These are phyloP conservation scores for Crataegus laevigata DNA, from an alignment of 306 rosid species.

Conservation along the genomic window DNA sequence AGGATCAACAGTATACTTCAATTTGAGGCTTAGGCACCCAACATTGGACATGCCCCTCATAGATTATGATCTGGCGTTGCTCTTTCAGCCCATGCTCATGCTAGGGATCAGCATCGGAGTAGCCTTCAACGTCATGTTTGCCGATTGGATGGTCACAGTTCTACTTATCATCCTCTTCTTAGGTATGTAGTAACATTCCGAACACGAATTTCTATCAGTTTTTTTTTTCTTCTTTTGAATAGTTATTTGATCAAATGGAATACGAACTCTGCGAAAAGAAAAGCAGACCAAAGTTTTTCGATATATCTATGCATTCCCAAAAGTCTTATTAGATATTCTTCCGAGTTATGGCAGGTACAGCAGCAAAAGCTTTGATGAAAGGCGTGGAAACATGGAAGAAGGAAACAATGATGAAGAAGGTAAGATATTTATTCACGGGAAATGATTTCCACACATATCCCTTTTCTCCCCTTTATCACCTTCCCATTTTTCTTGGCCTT, in stretches of 20 bases:
- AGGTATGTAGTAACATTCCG: constrained; percentile 20
- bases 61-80: constrained; percentile 65
- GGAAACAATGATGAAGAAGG: constrained; percentile 55
- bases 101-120: constrained; percentile 85
- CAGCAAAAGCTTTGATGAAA: constrained; percentile 62
- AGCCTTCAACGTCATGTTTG: constrained; percentile 67
- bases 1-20: constrained; percentile 64
- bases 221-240: neutral
- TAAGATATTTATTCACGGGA: constrained; percentile 3
- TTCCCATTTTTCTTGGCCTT: neutral
- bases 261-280: neutral
- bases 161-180: constrained; percentile 62
- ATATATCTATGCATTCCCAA: neutral
- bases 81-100: constrained; percentile 73
- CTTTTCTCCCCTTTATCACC: neutral
- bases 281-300: neutral
- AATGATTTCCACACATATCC: neutral
- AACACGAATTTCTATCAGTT: neutral
- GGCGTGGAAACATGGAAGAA: constrained; percentile 73
- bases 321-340: neutral
- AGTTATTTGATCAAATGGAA: neutral
- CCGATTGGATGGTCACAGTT: constrained; percentile 85
- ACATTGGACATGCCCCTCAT: constrained; percentile 65
- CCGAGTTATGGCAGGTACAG: constrained; percentile 40
- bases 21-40: constrained; percentile 65